Base-by-base conservation (phyloP, 768 basidiomycete genomes). In the Solioccasus polychromus region DNA sequence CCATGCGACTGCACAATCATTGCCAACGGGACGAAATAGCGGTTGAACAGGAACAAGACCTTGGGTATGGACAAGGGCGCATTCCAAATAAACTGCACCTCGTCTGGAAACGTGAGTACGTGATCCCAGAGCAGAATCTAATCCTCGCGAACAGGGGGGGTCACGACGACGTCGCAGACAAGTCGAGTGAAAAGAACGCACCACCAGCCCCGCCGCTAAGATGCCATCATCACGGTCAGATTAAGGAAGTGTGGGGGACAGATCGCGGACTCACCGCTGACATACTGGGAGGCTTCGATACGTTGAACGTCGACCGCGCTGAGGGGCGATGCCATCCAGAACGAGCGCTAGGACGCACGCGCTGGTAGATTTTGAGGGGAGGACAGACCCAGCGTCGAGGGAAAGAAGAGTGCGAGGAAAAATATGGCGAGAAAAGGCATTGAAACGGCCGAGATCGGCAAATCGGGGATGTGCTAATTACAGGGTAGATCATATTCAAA, bases 81-180 rank as follows among this genome's bases (percentile, higher is more conserved):
- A 3, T 23, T 52, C 68, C 68, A 70, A 23, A 70, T 55, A 18
- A 63, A 42, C 39, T 43, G 32, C 11, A 69, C 64, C 55, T 70
- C 68, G 18, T 68, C 66, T 12, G 49, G 39, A 23, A 69, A 52
- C 0, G 69, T 70, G 31, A 69, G 48, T 35, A 65, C 22, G 26
- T 69, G 62, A 38, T 69, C 68, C 54, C 66, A 70, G 19, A 68
- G 46, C 9, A 68, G 50, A 15, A 64, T 42, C 70, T 68, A 32
- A n/a, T n/a, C 28, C 20, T 12, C 18, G 18, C 17, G 8, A 9
- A 17, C n/a, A 32, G n/a, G 44, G 7, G 12, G 28, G 8, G 20
- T 17, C 7, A 11, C 14, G 20, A 5, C 25, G 32, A 24, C 20
- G 5, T 14, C 6, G 34, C 12, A 8, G 31, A 12, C 31, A 32